Evolutionary conservation across 1,139 yeast species (phyloP).

Genomic region (Pichia sp.): DNA sequence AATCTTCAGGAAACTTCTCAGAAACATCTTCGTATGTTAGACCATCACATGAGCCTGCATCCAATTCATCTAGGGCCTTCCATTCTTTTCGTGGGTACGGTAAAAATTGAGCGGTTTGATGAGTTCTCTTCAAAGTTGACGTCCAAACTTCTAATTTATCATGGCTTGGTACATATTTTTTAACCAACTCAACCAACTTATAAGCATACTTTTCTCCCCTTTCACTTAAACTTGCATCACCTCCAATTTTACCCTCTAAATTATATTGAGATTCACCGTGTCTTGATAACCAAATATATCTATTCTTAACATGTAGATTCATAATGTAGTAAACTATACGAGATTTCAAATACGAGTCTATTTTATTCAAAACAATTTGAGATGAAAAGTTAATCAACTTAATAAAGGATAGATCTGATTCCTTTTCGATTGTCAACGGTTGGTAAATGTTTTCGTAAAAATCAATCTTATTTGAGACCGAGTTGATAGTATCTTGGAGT

Average conservation of each 20-base stretch:
- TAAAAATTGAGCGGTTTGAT: slow-evolving; percentile 80
- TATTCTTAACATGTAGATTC: slow-evolving; percentile 89
- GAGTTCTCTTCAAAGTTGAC: slow-evolving; percentile 84
- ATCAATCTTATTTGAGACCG: slow-evolving; percentile 65
- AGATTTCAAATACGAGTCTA: slow-evolving; percentile 83
- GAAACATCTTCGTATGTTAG: slow-evolving; percentile 87
- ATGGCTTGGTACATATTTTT: slow-evolving; percentile 58
- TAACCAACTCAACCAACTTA: slow-evolving; percentile 73
- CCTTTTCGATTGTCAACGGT: slow-evolving; percentile 53
- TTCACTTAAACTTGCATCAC: slow-evolving; percentile 81
- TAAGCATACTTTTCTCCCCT: slow-evolving; percentile 83
- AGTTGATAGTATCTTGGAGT: slow-evolving; percentile 52
- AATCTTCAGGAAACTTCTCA: slow-evolving; percentile 81
- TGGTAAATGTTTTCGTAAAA: slow-evolving; percentile 71
- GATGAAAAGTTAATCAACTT: slow-evolving; percentile 82
- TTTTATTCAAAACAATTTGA: slow-evolving; percentile 79
- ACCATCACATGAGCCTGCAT: slow-evolving; percentile 98
- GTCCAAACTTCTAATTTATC: slow-evolving; percentile 90
- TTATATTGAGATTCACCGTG: slow-evolving; percentile 95
- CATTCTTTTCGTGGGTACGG: slow-evolving; percentile 83
- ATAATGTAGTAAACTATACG: slow-evolving; percentile 92
- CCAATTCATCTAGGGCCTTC: slow-evolving; percentile 96
- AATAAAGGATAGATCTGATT: slow-evolving; percentile 69
- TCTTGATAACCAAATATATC: slow-evolving; percentile 87
- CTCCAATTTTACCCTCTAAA: slow-evolving; percentile 91